These are phyloP conservation scores for Murraya koenigii DNA, from an alignment of 345 rosid species.

Conservation along the genomic window DNA sequence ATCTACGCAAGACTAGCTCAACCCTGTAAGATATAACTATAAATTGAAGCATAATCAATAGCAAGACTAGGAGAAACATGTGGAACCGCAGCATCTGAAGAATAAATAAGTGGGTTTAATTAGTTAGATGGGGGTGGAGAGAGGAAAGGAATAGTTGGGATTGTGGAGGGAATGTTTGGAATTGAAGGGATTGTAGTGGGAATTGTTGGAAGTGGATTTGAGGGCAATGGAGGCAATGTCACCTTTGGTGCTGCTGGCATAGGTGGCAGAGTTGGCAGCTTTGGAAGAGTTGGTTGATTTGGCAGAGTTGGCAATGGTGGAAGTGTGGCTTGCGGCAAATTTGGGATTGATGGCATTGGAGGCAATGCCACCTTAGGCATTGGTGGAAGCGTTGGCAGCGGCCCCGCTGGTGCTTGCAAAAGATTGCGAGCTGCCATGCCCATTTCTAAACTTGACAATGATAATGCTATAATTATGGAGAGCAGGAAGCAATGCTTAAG, in stretches of 20 bases:
- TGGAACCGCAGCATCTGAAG: neutral
- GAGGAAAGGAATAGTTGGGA: neutral
- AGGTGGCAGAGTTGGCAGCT: slow-evolving; percentile 5
- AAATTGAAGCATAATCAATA: neutral
- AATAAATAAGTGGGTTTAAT: neutral
- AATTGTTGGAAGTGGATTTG: neutral
- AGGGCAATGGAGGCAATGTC: neutral
- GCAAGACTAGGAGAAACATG: neutral
- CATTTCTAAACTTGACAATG: neutral
- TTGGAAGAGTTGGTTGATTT: neutral
- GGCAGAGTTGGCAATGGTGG: neutral
- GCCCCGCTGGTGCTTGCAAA: neutral
- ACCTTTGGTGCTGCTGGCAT: slow-evolving; percentile 11
- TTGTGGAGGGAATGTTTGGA: slow-evolving; percentile 3
- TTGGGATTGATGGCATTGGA: slow-evolving; percentile 2
- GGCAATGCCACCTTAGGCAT: slow-evolving; percentile 9
- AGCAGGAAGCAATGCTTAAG: neutral
- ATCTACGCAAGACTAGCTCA: neutral
- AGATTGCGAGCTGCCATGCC: slow-evolving; percentile 11
- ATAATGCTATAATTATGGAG: neutral
- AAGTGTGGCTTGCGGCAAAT: neutral
- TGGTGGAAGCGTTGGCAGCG: slow-evolving; percentile 9
- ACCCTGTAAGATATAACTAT: neutral
- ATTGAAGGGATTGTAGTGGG: neutral
- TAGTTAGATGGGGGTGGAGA: slow-evolving; percentile 28